These are phyloP conservation scores for Colletotrichum sp. DNA, from an alignment of 2,329 filamentous ascomycete species.

Conservation along the genomic window DNA sequence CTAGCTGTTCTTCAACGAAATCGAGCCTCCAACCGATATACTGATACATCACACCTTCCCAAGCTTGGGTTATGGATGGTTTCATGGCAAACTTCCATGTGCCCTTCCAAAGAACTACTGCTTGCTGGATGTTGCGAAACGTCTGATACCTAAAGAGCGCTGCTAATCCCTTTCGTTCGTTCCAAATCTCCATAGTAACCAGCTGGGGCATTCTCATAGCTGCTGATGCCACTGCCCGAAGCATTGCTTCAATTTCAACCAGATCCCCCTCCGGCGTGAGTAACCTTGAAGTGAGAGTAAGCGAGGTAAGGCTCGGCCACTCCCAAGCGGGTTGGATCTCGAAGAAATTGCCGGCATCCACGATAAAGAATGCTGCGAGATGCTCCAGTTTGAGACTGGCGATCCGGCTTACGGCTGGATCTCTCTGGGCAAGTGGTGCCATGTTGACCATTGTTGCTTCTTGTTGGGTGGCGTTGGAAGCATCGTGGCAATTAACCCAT, in stretches of 20 bases:
- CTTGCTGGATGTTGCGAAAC: conserved; percentile 6
- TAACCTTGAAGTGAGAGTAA: conserved; percentile 34
- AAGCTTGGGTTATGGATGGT: conserved; percentile 27
- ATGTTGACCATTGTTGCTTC: not conserved
- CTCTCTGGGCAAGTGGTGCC: conserved; percentile 26
- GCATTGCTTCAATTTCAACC: conserved; percentile 25
- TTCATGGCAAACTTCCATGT: conserved; percentile 33
- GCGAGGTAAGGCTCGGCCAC: conserved; percentile 35
- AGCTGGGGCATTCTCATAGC: conserved; percentile 35
- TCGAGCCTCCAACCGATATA: conserved; percentile 22
- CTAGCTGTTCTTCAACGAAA: conserved; percentile 26
- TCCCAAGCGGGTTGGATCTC: conserved; percentile 25
- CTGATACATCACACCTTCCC: conserved; percentile 30
- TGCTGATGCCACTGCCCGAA: conserved; percentile 27
- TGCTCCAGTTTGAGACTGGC: conserved; percentile 28
- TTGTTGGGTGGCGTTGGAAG: not conserved
- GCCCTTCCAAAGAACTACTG: conserved; percentile 30
- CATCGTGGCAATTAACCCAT: not conserved
- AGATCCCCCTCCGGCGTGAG: conserved; percentile 26
- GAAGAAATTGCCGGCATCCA: conserved; percentile 34
- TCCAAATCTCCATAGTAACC: conserved; percentile 39
- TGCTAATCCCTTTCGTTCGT: conserved; percentile 34
- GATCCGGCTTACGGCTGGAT: conserved; percentile 25
- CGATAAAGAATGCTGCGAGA: conserved; percentile 30
- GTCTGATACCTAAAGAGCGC: conserved; percentile 34